Base-by-base conservation (phyloP, 1,284 basidiomycete genomes). In the Tilletia indica region DNA sequence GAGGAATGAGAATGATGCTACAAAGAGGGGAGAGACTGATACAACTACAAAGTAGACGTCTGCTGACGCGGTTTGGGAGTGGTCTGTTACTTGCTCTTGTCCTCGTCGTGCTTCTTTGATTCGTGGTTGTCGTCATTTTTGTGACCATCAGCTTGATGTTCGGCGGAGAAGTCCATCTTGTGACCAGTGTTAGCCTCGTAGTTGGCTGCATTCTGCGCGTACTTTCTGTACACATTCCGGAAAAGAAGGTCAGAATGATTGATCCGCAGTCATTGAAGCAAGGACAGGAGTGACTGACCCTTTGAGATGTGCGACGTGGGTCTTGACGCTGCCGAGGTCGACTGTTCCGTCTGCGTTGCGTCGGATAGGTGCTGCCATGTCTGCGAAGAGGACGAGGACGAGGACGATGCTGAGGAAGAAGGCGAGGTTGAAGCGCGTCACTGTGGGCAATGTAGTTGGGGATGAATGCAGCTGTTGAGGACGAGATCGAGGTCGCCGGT, bases 181-280 rank as follows among this genome's bases (percentile, higher is more conserved):
- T 63, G 58, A 19, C 58, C 58, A 6, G 58, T 63, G 58, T 63
- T 63, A 4, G 9, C 9, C 58, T 63, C 58, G 58, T 63, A 63
- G 58, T 63, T 63, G 58, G 58, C 58, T 34, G 58, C 58, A 19
- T 63, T 63, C 58, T 63, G 58, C 9, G 58, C 58, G 36, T 63
- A 63, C 36, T 63, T 63, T 9, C 58, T 63, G 36, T 31, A 8
- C 5, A 14, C 14, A 14, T 8, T 45, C 42, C 42, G 51, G 19
- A 54, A 54, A 2, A n/a, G 51, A n/a, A 54, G 8, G 51, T 54
- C 25, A 63, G 58, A 34, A 21, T 8, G 25, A 63, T 5, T 14
- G 58, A 25, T 63, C 58, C 36, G 58, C 6, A n/a, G 36, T 9
- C 58, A 19, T 16, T 34, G 58, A 14, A 34, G 58, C n/a, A 34